Conservation (phyloP, 1,284 basidiomycete species). For the Coniferiporia weirii region DNA sequence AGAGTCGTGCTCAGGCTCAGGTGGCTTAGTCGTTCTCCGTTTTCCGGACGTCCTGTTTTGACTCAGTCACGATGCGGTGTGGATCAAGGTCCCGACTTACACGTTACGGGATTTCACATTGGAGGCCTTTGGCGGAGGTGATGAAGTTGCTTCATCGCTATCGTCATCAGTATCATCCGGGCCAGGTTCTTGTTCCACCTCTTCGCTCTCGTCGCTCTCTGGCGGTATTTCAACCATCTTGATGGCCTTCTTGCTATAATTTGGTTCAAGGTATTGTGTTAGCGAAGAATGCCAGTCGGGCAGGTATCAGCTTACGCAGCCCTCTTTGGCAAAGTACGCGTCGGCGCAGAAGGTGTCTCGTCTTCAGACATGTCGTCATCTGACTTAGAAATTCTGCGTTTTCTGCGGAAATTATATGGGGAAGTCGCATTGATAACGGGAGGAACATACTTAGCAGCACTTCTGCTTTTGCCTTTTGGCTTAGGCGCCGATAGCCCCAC, state of each 20-base stretch:
- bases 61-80: not conserved
- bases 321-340: constrained; percentile 19
- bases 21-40: not conserved
- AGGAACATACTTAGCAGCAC: constrained; percentile 28
- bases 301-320: constrained; percentile 18
- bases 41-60: not conserved
- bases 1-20: constrained; percentile 18
- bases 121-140: constrained; percentile 21
- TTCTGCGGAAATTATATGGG: constrained; percentile 22
- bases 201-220: constrained; percentile 33
- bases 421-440: not conserved
- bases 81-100: not conserved
- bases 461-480: constrained; percentile 24
- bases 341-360: constrained; percentile 12
- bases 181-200: constrained; percentile 22
- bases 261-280: not conserved
- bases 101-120: not conserved
- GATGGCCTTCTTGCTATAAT: constrained; percentile 13
- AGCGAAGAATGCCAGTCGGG: not conserved
- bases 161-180: constrained; percentile 22
- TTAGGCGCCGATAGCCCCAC: constrained; percentile 24
- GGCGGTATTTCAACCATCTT: not conserved
- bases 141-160: constrained; percentile 29
- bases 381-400: constrained; percentile 26
- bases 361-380: constrained; percentile 9